A percentile compares a stretch with the other conserved stretches of the same genome.
phyloP scores from a whole-genome alignment of 352 stramenopile species.

The Phytophthora pisi region DNA sequence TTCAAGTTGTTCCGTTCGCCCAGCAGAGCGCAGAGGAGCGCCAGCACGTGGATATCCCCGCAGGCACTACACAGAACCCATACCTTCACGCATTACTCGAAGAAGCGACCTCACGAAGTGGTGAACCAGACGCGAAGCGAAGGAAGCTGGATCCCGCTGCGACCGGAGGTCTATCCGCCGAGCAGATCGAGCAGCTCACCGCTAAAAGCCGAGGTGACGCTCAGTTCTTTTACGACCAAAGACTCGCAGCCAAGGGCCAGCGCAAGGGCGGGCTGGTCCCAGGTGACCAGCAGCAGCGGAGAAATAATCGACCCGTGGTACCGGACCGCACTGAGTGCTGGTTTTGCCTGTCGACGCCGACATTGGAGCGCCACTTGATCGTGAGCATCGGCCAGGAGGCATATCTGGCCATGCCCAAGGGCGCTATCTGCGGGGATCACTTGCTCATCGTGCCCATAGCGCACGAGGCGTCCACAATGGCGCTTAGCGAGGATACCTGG shows the following conservation, averaged over 20 bases:
- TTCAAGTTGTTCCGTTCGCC: conserved; percentile 59
- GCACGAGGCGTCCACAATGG: conserved; percentile 66
- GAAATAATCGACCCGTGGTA: conserved; percentile 38
- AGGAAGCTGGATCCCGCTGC: conserved; percentile 35
- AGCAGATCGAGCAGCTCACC: conserved; percentile 73
- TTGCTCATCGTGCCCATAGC: conserved; percentile 81
- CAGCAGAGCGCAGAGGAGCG: conserved; percentile 34
- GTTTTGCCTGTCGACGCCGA: conserved; percentile 84
- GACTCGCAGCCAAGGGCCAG: conserved; percentile 58
- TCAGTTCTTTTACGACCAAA: conserved; percentile 86
- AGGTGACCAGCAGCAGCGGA: conserved; percentile 28
- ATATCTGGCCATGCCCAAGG: conserved; percentile 84
- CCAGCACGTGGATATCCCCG: conserved; percentile 61
- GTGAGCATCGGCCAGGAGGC: conserved; percentile 81
- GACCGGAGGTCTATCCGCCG: conserved; percentile 49
- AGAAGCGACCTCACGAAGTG: conserved; percentile 16
- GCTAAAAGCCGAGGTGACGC: conserved; percentile 40
- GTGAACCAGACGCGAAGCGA: conserved; percentile 49
- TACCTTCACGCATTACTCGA: conserved; percentile 52
- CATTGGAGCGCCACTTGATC: conserved; percentile 80
- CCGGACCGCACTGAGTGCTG: conserved; percentile 80
- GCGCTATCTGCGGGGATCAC: conserved; percentile 78
- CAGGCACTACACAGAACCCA: conserved; percentile 76
- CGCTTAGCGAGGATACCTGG: conserved; percentile 45
- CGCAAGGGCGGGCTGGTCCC: conserved; percentile 48